Base-by-base conservation (phyloP, 768 basidiomycete genomes). In the Amanita exitialis region DNA sequence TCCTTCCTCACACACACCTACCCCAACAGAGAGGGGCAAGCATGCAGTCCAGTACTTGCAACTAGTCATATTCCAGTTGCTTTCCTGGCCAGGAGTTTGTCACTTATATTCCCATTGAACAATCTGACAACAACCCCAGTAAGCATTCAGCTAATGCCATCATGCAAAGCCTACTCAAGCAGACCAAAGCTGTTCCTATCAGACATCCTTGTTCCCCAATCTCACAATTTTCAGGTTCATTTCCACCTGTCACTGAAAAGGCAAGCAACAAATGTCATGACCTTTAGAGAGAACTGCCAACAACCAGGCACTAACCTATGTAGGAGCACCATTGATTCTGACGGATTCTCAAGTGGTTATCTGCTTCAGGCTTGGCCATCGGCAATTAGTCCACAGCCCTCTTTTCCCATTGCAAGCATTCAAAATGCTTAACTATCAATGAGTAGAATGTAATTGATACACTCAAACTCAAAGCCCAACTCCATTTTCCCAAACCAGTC, bases 371-470 rank as follows among this genome's bases (percentile, higher is more conserved):
- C 60, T 64, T 69, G 63, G 66, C 67, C 61, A 69, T 66, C 63
- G 61, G 67, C 67, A 69, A 69, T 63, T 59, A 67, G 65, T 66
- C 66, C 65, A 64, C 64, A 65, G 57, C 57, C 64, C 58, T 63
- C 63, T 47, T 44, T 44, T 62, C 63, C 45, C 58, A 60, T 53
- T 16, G 54, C 54, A 58, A 59, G 23, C 52, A 60, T 63, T 56
- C 41, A 42, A 21, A n/a, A 5, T 18, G 9, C 21, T 42, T 20
- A 7, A 7, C 18, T 10, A 4, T 20, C 12, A 21, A 42, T 18
- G 21, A 10, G 41, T 18, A 27, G 25, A 27, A 27, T 23, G 23
- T 23, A 23, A 4, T 23, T 23, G 3, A 23, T 7, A 27, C 25
- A 27, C 4, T 27, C 25, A 27, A 21, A 42, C 20, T 42, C 16